Conservation (phyloP, 208 protist genomes). For the Trypanosoma caninum region DNA sequence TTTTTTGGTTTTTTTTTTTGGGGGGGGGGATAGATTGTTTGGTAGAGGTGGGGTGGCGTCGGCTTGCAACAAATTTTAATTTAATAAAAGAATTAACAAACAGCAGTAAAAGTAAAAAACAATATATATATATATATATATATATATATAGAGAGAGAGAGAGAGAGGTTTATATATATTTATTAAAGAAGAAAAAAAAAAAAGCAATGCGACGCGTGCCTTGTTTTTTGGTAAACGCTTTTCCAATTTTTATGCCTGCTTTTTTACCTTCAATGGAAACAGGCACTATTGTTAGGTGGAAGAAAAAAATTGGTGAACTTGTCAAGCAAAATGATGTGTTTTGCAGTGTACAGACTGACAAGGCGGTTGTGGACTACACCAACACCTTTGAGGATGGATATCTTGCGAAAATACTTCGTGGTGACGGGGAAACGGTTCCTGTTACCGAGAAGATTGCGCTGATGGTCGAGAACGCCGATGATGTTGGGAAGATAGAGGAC, state of each 20-base stretch:
- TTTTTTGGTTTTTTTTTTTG: too few species aligned
- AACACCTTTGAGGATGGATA: slow-evolving; percentile 92
- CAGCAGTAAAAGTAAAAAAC: too few species aligned
- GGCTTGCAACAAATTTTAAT: too few species aligned
- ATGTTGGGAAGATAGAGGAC: slow-evolving; percentile 26
- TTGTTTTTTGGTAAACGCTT: slow-evolving; percentile 66
- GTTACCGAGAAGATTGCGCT: slow-evolving; percentile 88
- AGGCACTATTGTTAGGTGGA: slow-evolving; percentile 86
- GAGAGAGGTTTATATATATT: neutral
- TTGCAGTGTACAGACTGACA: slow-evolving; percentile 96
- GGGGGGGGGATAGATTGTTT: too few species aligned
- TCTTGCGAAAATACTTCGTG: slow-evolving; percentile 93
- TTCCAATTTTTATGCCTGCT: slow-evolving; percentile 84
- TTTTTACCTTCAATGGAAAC: slow-evolving; percentile 89
- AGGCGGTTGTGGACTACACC: slow-evolving; percentile 97
- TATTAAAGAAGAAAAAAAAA: slow-evolving; percentile 2
- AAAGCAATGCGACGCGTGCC: slow-evolving; percentile 55
- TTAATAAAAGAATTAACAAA: too few species aligned
- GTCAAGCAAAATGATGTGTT: slow-evolving; percentile 93
- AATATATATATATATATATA: neutral
- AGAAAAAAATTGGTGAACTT: slow-evolving; percentile 90
- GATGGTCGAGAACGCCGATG: slow-evolving; percentile 76
- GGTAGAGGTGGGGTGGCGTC: neutral
- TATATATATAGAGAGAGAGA: neutral
- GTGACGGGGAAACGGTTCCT: slow-evolving; percentile 64